Evolutionary conservation across 441 rosid species (phyloP), one percentile per base, ranked within the genome.

Genomic region (Euphorbia celastroides): DNA sequence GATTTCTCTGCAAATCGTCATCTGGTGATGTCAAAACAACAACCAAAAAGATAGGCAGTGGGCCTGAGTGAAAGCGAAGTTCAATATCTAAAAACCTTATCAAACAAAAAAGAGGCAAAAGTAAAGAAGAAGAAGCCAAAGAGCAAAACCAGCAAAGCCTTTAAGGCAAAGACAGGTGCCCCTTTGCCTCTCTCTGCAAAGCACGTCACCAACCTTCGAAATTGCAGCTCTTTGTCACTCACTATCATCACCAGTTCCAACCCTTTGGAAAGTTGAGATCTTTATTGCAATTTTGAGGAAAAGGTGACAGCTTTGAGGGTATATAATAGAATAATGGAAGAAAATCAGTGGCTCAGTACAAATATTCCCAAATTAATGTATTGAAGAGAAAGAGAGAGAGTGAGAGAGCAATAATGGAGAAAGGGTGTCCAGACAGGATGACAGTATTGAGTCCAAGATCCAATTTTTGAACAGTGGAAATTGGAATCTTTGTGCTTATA

Each of bases 101-200:
- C 44, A 12, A 54, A 34, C n/a, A 2, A 0, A 75, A 69, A 60
- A 12, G 23, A 31, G 55, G 54, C 42, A 62, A 44, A 64, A 57
- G 57, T 23, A 5, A 17, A 34, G 46, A 66, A 17, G 17, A 60
- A 68, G 16, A 31, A 36, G 59, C 34, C 36, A 51, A 70, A 67
- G 56, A 62, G 70, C 52, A 60, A 32, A 70, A 51, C 63, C 66
- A 14, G 62, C 52, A 46, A 55, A 69, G 66, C 81, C 68, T 64
- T 69, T 78, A 61, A 68, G 70, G 59, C 32, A 7, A 62, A 59
- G 88, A 74, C 88, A 87, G 80, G 83, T 83, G 84, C 78, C 72
- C 50, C 70, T 61, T 63, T 9, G 59, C 73, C 72, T 73, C 79
- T 74, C 76, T 41, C 51, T 68, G 69, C 70, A 31, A 58, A 38